phyloP scores from a whole-genome alignment of 805 yeast species.

The Kuraishia hungarica region DNA sequence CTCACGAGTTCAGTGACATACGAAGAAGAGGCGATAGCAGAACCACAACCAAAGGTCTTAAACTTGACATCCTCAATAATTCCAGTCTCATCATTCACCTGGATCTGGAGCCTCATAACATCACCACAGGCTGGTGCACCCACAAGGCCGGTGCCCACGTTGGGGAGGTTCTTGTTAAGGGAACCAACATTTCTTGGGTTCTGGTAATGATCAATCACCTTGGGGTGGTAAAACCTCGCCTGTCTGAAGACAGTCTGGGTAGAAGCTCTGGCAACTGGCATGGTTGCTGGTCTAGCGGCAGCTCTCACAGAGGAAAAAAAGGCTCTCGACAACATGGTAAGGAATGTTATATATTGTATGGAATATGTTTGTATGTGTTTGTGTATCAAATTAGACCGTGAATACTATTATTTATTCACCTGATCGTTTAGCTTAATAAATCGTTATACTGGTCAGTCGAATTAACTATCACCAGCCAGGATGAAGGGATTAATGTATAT shows the following conservation, averaged over 20 bases:
- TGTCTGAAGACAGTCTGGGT: not conserved
- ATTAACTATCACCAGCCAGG: no score
- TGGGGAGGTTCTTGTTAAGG: slow-evolving; percentile 61
- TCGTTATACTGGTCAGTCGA: no score
- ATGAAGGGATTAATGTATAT: no score
- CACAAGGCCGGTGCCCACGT: slow-evolving; percentile 94
- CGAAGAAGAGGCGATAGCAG: slow-evolving; percentile 93
- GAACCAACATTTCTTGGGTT: slow-evolving; percentile 97
- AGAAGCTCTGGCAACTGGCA: not conserved
- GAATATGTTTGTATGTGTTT: not conserved
- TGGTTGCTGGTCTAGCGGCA: not conserved
- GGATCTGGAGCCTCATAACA: slow-evolving; percentile 94
- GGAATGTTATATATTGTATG: not conserved
- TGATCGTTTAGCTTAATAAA: no score
- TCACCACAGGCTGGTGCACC: slow-evolving; percentile 99
- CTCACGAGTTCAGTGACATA: slow-evolving; percentile 93
- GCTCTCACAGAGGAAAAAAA: not conserved
- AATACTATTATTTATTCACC: no score
- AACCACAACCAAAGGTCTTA: slow-evolving; percentile 99
- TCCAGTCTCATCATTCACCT: slow-evolving; percentile 87
- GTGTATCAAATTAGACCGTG: not conserved
- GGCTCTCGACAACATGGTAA: not conserved
- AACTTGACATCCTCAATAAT: slow-evolving; percentile 91
- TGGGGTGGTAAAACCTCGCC: slow-evolving; percentile 23
- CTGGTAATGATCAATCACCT: slow-evolving; percentile 91